A percentile compares a stretch with the other conserved stretches of the same genome.
These are phyloP conservation scores for Phaeosphaeriaceae sp. DNA, from an alignment of 2,329 filamentous ascomycete species.

Conservation along the genomic window DNA sequence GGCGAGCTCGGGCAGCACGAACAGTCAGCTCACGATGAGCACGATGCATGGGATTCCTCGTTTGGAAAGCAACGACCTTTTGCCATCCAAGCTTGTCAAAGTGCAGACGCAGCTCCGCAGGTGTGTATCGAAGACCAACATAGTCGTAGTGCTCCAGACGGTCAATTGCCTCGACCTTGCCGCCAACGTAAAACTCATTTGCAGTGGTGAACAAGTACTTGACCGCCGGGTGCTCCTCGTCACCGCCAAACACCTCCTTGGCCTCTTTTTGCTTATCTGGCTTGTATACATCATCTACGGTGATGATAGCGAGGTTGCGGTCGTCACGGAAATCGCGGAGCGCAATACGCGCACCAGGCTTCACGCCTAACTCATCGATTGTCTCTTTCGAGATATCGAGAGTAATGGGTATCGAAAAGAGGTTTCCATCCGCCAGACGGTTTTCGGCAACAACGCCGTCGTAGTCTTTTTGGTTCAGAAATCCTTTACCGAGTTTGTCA, in stretches of 20 bases:
- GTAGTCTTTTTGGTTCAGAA: conserved; percentile 98
- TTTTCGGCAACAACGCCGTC: conserved; percentile 88
- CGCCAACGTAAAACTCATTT: conserved; percentile 90
- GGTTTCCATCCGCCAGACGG: conserved; percentile 83
- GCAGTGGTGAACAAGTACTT: conserved; percentile 84
- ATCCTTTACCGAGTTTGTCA: conserved; percentile 63
- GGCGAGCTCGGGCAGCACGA: conserved; percentile 90
- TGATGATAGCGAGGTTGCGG: conserved; percentile 93
- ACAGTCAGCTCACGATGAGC: conserved; percentile 98
- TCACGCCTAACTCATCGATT: conserved; percentile 76
- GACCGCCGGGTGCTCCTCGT: conserved; percentile 89
- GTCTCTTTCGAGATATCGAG: conserved; percentile 80
- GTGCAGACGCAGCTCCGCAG: conserved; percentile 90
- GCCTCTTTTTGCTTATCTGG: conserved; percentile 97
- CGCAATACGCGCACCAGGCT: conserved; percentile 80
- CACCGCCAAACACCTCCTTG: conserved; percentile 91
- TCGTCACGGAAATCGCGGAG: conserved; percentile 97
- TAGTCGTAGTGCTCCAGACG: conserved; percentile 99
- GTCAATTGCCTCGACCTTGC: conserved; percentile 94
- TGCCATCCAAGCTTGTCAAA: conserved; percentile 99
- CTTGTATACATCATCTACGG: conserved; percentile 91
- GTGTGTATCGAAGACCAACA: conserved; percentile 91
- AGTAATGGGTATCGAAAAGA: conserved; percentile 97
- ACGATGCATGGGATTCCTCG: conserved; percentile 96
- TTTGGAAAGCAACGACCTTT: conserved; percentile 98